A percentile compares a stretch with the other conserved stretches of the same genome.
phyloP scores from a whole-genome alignment of 2,329 filamentous ascomycete genomes.

The Lizonia empirigonia region DNA sequence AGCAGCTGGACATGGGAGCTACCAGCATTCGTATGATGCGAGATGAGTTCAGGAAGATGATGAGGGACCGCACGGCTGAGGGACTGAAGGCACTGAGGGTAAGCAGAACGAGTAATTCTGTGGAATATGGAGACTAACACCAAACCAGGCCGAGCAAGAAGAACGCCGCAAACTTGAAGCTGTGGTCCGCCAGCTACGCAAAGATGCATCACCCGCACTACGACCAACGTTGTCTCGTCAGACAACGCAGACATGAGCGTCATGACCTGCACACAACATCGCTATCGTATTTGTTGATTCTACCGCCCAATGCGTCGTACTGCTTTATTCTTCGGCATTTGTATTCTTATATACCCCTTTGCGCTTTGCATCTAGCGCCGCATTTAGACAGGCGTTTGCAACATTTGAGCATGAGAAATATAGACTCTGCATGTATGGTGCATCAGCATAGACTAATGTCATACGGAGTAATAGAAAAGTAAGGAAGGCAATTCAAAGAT shows the following conservation, averaged over 20 bases:
- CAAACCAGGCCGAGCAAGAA: conserved; percentile 69
- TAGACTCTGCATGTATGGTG: conserved; percentile 6
- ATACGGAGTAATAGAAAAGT: background rate
- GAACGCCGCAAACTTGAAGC: conserved; percentile 70
- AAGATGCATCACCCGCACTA: conserved; percentile 42
- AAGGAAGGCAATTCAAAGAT: background rate
- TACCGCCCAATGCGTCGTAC: background rate
- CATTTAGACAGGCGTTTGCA: conserved; percentile 5
- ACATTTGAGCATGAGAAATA: background rate
- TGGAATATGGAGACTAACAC: background rate
- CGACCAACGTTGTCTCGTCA: conserved; percentile 13
- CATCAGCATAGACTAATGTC: conserved; percentile 16
- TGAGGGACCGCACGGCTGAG: conserved; percentile 72
- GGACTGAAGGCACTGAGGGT: conserved; percentile 69
- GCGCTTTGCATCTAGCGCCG: conserved; percentile 10
- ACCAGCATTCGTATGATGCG: conserved; percentile 72
- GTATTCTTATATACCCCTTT: conserved; percentile 19
- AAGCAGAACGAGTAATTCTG: conserved; percentile 39
- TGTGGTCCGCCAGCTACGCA: conserved; percentile 61
- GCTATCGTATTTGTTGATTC: background rate
- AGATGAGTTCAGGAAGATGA: conserved; percentile 81
- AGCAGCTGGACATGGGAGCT: conserved; percentile 53
- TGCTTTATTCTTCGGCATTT: conserved; percentile 5
- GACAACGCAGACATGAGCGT: conserved; percentile 5
- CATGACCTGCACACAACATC: background rate